phyloP scores from a whole-genome alignment of 2,329 filamentous ascomycete genomes.

The Cladosporium sp. region DNA sequence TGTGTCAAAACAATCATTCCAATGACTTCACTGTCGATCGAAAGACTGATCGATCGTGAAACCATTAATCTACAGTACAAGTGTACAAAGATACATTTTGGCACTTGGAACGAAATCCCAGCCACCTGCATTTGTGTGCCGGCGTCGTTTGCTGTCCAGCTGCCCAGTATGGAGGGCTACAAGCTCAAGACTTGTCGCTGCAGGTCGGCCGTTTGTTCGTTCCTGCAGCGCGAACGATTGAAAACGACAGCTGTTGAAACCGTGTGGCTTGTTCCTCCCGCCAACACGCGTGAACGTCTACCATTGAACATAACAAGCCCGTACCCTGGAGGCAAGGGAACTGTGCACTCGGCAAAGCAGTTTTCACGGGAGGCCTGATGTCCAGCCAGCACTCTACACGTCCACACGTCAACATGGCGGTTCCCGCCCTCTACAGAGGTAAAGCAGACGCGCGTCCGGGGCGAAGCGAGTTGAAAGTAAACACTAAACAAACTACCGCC shows the following conservation, averaged over 20 bases:
- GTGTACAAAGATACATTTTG: not conserved
- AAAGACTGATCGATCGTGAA: not conserved
- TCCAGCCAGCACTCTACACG: not conserved
- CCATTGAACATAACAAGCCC: not conserved
- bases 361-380: not conserved
- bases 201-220: slow-evolving; percentile 21
- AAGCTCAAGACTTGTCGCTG: slow-evolving; percentile 8
- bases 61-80: not conserved
- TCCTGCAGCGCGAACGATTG: slow-evolving; percentile 13
- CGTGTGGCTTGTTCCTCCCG: slow-evolving; percentile 16
- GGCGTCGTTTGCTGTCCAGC: not conserved
- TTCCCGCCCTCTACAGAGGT: not conserved
- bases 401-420: not conserved
- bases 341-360: not conserved
- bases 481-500: slow-evolving; percentile 1
- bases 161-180: slow-evolving; percentile 5
- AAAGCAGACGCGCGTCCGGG: not conserved
- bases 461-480: not conserved
- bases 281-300: not conserved
- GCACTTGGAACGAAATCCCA: slow-evolving; percentile 6
- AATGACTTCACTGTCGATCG: not conserved
- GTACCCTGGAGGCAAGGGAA: not conserved
- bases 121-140: slow-evolving; percentile 11
- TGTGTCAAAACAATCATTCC: not conserved
- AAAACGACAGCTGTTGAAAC: slow-evolving; percentile 6